These are phyloP conservation scores for Comarum palustre DNA, from an alignment of 306 rosid genomes.

Conservation along the genomic window DNA sequence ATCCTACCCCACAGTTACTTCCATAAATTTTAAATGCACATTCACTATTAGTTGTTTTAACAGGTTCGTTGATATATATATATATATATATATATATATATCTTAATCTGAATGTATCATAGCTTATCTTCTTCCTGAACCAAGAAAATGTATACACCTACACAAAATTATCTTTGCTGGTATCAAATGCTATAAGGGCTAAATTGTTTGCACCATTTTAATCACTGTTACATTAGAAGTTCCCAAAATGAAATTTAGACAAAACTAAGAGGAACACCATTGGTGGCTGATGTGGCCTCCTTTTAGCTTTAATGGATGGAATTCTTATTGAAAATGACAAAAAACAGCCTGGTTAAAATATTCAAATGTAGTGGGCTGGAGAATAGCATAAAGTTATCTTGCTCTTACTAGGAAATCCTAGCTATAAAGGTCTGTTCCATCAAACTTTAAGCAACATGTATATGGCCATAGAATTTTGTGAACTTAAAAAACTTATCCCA, in stretches of 20 bases:
- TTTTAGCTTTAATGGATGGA: slow-evolving; percentile 12
- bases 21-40: not conserved
- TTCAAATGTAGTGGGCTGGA: not conserved
- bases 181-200: slow-evolving; percentile 24
- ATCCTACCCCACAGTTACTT: slow-evolving; percentile 3
- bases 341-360: slow-evolving; percentile 22
- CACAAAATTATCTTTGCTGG: slow-evolving; percentile 30
- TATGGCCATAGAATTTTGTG: slow-evolving; percentile 17
- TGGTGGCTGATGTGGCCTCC: slow-evolving; percentile 27
- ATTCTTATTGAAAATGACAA: not conserved
- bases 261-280: slow-evolving; percentile 22
- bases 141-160: slow-evolving; percentile 20
- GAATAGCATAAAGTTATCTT: slow-evolving; percentile 21
- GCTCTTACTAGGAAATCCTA: slow-evolving; percentile 10
- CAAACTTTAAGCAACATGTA: not conserved
- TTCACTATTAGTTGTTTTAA: not conserved
- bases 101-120: not conserved
- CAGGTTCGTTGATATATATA: too few species aligned
- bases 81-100: too few species aligned
- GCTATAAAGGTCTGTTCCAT: slow-evolving; percentile 1
- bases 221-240: slow-evolving; percentile 11
- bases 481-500: slow-evolving; percentile 19
- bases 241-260: not conserved
- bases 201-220: slow-evolving; percentile 10
- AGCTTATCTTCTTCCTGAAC: not conserved